A percentile compares a stretch with the other conserved stretches of the same genome.
phyloP scores from a whole-genome alignment of 768 basidiomycete species.

The Pleurotus pulmonarius region DNA sequence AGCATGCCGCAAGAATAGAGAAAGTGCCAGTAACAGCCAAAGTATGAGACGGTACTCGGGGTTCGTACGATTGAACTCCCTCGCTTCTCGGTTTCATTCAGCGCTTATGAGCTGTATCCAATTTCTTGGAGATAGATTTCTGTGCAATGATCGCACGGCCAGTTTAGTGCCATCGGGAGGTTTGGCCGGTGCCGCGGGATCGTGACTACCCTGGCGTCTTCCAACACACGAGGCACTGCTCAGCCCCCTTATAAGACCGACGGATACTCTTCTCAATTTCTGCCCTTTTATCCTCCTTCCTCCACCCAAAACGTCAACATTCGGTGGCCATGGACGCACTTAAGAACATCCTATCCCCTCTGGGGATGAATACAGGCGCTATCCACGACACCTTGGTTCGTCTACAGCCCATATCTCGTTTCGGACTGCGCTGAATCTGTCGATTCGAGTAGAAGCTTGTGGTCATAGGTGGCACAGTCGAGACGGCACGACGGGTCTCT shows the following conservation, averaged over 20 bases:
- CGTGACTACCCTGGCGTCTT: slow-evolving; percentile 25
- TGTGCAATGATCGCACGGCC: slow-evolving; percentile 1
- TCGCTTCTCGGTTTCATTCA: background rate
- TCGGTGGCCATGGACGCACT: slow-evolving; percentile 56
- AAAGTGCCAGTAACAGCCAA: background rate
- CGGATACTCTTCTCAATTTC: slow-evolving; percentile 34
- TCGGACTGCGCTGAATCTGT: slow-evolving; percentile 6
- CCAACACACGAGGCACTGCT: slow-evolving; percentile 39
- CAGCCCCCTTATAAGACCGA: slow-evolving; percentile 40
- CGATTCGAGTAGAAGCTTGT: slow-evolving; percentile 65
- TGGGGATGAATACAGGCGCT: slow-evolving; percentile 62
- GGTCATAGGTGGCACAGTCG: slow-evolving; percentile 85
- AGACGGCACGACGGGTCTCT: slow-evolving; percentile 78
- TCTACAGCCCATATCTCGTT: background rate
- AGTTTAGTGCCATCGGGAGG: slow-evolving; percentile 7
- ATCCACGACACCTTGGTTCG: slow-evolving; percentile 78
- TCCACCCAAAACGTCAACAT: slow-evolving; percentile 14
- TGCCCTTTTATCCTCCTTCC: slow-evolving; percentile 19
- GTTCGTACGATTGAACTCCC: background rate
- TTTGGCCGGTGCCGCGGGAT: slow-evolving; percentile 9
- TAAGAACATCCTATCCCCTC: slow-evolving; percentile 68
- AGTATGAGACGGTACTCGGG: background rate
- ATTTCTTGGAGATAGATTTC: slow-evolving; percentile 4
- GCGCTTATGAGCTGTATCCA: background rate
- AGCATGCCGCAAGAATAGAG: background rate